Percentiles rank a stretch among this genome's conserved stretches.
Evolutionary conservation across 768 basidiomycete species (phyloP).

Genomic region (Kwoniella bestiolae): DNA sequence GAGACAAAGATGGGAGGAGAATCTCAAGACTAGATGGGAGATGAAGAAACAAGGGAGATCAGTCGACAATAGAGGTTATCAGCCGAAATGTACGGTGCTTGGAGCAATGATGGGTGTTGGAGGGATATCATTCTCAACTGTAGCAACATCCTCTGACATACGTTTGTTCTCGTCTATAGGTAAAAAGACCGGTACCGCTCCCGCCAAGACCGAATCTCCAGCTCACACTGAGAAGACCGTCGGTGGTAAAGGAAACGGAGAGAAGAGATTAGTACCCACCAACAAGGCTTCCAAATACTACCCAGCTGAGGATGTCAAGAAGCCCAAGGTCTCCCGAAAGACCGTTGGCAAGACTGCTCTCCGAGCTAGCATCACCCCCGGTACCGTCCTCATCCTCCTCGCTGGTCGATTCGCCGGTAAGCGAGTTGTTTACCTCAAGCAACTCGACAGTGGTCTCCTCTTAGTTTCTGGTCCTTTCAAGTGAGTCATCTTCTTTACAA

Average conservation of each 20-base stretch:
- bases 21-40: not conserved
- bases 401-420: slow-evolving; percentile 98
- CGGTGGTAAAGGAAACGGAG: slow-evolving; percentile 88
- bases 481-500: slow-evolving; percentile 42
- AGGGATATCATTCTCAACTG: no score
- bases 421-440: slow-evolving; percentile 97
- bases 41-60: not conserved
- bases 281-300: slow-evolving; percentile 66
- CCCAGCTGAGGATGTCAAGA: slow-evolving; percentile 82
- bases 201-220: slow-evolving; percentile 65
- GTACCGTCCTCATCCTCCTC: slow-evolving; percentile 91
- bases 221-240: slow-evolving; percentile 75
- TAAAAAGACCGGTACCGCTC: slow-evolving; percentile 69
- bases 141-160: slow-evolving; percentile 6
- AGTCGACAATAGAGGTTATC: no score
- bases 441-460: slow-evolving; percentile 80
- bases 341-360: slow-evolving; percentile 69
- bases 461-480: slow-evolving; percentile 97
- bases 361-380: slow-evolving; percentile 86
- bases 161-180: slow-evolving; percentile 28
- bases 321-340: slow-evolving; percentile 92
- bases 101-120: no score
- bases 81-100: no score
- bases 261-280: slow-evolving; percentile 82
- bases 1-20: not conserved